phyloP scores from a whole-genome alignment of 1,284 basidiomycete genomes.

The Acaromyces ingoldii region DNA sequence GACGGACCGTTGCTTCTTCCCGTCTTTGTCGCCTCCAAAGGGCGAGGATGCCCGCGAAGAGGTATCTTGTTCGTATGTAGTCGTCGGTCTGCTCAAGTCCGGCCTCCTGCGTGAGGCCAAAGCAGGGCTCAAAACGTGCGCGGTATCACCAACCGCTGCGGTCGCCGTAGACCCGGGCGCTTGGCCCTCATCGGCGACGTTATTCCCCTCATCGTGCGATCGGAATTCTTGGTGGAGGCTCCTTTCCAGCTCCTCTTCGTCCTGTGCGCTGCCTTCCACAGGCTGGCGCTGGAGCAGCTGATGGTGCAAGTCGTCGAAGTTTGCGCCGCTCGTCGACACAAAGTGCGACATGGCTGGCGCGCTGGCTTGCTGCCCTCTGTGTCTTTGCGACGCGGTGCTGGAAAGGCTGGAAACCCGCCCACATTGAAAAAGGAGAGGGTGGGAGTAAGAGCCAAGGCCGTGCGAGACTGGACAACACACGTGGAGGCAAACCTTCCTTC shows the following conservation, averaged over 20 bases:
- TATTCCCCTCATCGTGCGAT: neutral
- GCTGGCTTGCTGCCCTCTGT: neutral
- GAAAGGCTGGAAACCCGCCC: neutral
- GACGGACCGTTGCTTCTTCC: too few species aligned
- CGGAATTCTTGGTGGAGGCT: neutral
- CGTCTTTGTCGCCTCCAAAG: too few species aligned
- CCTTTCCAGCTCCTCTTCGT: slow-evolving; percentile 8
- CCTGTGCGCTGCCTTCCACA: slow-evolving; percentile 13
- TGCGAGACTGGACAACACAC: neutral
- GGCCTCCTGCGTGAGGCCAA: too few species aligned
- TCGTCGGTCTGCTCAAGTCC: too few species aligned
- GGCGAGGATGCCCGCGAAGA: too few species aligned
- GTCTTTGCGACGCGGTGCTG: neutral
- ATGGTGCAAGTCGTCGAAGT: slow-evolving; percentile 41
- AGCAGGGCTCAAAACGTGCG: too few species aligned
- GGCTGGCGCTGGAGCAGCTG: slow-evolving; percentile 36
- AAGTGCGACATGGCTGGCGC: slow-evolving; percentile 42
- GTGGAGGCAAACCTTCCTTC: too few species aligned
- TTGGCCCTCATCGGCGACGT: slow-evolving; percentile 11
- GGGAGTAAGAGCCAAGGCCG: neutral
- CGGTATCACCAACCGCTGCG: too few species aligned
- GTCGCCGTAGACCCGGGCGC: too few species aligned
- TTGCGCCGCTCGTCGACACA: slow-evolving; percentile 34
- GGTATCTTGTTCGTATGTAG: too few species aligned
- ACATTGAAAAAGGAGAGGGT: neutral